Evolutionary conservation across 805 yeast genomes (phyloP), one percentile per base, ranked within the genome.

Genomic region (Maudiozyma serrabonitensis): DNA sequence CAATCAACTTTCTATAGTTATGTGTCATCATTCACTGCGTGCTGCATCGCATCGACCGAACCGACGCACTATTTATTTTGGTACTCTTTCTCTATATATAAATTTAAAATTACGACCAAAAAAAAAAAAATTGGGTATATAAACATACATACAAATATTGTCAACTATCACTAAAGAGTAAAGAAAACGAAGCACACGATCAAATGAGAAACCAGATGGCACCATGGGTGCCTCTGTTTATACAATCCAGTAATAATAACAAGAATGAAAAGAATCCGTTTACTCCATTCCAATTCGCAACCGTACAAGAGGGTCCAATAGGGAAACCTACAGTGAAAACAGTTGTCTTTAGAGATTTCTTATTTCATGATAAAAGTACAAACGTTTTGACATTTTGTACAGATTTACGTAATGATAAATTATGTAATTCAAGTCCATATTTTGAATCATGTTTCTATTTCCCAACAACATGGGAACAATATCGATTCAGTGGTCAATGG

Each of bases 401-500:
- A 1, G 95, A 87, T 64, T 72, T 74, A 59, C 70, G 95, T 64
- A 80, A 82, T 72, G 69, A 70, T 46, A 87, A 87, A 64, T 75
- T 73, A 57, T 66, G 67, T 13, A 84, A 84, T 57, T 64, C 78
- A 39, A 56, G 62, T 13, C 45, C 55, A 21, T 75, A 81, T 56
- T 82, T 80, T 62, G 95, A 87, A 67, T 85, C 87, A 1, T 84
- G 87, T 50, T 85, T 84, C 61, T 84, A 86, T 70, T 84, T 87
- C 61, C 76, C 73, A 8, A 71, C 70, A 21, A 63, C 76, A 23
- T 75, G 75, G 62, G 82, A 77, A 59, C 95, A 87, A 66, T 84
- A 81, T 62, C 71, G 95, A 56, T 71, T 87, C 52, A 74, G 80
- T 50, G 95, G 95, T 12, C 64, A 70, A 26, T 85, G 85, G 13